phyloP scores from a whole-genome alignment of 768 basidiomycete species.

The Hortiboletus flavorubellus region DNA sequence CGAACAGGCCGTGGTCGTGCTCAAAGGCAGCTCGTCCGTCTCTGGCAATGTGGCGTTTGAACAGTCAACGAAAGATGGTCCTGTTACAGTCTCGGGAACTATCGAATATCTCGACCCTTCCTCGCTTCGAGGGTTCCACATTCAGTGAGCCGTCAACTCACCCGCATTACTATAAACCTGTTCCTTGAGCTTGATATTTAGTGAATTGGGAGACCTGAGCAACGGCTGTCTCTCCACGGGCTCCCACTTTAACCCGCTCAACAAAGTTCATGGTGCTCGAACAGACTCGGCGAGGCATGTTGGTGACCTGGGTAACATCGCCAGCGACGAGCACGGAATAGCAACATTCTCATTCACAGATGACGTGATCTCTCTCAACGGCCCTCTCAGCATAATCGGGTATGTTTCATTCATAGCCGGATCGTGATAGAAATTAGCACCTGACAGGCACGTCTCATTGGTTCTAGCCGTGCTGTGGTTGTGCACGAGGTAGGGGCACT shows the following conservation, averaged over 20 bases:
- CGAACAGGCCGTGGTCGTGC: conserved; percentile 52
- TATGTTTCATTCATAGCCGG: conserved; percentile 28
- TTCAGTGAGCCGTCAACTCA: conserved; percentile 54
- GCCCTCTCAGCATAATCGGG: conserved; percentile 68
- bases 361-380: conserved; percentile 60
- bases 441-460: conserved; percentile 6
- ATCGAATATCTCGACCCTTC: conserved; percentile 57
- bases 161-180: conserved; percentile 19
- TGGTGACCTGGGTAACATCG: conserved; percentile 75
- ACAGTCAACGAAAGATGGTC: conserved; percentile 46
- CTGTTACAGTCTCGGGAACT: conserved; percentile 61
- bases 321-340: conserved; percentile 53
- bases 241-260: conserved; percentile 73
- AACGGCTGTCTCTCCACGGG: conserved; percentile 68
- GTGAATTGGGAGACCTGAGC: conserved; percentile 56
- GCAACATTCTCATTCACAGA: conserved; percentile 61
- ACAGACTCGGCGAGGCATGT: conserved; percentile 56
- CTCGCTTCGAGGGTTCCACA: conserved; percentile 69
- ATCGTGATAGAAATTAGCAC: background rate
- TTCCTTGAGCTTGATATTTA: background rate
- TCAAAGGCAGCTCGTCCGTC: conserved; percentile 59
- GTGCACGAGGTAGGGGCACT: conserved; percentile 56
- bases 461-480: conserved; percentile 61
- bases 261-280: conserved; percentile 63
- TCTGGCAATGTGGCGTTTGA: conserved; percentile 64